Evolutionary conservation across 768 basidiomycete genomes (phyloP), one percentile per base, ranked within the genome.

Genomic region (Russula compacta): DNA sequence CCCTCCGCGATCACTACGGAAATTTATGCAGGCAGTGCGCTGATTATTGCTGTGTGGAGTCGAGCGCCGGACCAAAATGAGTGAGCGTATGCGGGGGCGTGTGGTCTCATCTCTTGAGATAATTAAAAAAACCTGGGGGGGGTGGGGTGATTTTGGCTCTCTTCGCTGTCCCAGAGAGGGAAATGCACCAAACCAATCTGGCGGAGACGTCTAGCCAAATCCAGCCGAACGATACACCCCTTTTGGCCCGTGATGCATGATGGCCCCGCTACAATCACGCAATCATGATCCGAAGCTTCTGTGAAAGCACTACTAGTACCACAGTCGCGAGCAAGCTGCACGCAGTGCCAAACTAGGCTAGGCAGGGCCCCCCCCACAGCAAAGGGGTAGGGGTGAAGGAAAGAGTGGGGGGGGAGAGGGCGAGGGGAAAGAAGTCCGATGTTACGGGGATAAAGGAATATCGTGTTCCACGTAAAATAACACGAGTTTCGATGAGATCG

Each of bases 401-500:
- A 19, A 19, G 36, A n/a, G n/a, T n/a, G 21, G 1, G 4, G 35
- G 2, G n/a, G 8, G 36, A 5, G 38, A 1, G 36, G 21, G 15
- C 7, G 15, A 35, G 8, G 38, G 48, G 9, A 11, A 6, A 33
- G 49, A 53, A 53, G 51, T 46, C 43, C 51, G 51, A 52, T 42
- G 58, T 43, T 51, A 36, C n/a, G 42, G 24, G 21, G 46, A 47
- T 17, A 14, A 19, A n/a, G 12, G 10, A 10, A 17, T 52, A 14
- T 29, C 46, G 12, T 2, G 4, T 4, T 21, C 14, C 49, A 59
- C 58, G 58, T 59, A 59, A 59, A 59, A 53, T 35, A 47, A 59
- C 58, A 59, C 52, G 52, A 29, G 51, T 33, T 44, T 59, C 6
- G 58, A 36, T 44, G 51, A 36, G 58, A 52, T 53, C 50, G 40